Conservation (phyloP, 2,329 filamentous ascomycete species). For the Blumeriella jaapii region DNA sequence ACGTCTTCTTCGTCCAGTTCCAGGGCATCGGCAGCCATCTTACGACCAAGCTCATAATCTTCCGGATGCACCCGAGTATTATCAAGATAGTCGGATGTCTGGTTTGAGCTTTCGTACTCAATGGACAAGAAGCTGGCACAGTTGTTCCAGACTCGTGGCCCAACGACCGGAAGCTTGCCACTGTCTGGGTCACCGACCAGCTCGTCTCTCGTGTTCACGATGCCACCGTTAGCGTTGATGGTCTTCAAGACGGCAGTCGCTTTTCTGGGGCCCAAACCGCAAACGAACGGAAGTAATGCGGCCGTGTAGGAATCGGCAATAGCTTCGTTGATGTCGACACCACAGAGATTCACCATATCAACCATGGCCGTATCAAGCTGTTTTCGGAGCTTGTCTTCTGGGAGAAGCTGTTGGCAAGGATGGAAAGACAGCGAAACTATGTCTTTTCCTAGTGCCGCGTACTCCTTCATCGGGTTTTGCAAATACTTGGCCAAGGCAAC, state of each 20-base stretch:
- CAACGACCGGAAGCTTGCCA: slow-evolving; percentile 67
- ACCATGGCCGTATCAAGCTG: slow-evolving; percentile 94
- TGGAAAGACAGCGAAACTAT: slow-evolving; percentile 81
- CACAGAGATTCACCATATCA: slow-evolving; percentile 94
- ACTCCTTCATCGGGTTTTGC: slow-evolving; percentile 93
- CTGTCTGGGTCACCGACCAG: slow-evolving; percentile 80
- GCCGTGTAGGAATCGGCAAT: slow-evolving; percentile 71
- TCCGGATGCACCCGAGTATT: slow-evolving; percentile 96
- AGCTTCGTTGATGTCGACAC: slow-evolving; percentile 90
- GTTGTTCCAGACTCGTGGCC: slow-evolving; percentile 88
- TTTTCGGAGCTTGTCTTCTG: slow-evolving; percentile 75
- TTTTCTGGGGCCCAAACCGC: slow-evolving; percentile 85
- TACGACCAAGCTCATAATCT: slow-evolving; percentile 94
- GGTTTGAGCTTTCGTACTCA: slow-evolving; percentile 71
- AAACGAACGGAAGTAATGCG: slow-evolving; percentile 81
- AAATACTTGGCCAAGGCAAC: slow-evolving; percentile 82
- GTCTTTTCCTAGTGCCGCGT: slow-evolving; percentile 83
- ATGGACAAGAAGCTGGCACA: slow-evolving; percentile 93
- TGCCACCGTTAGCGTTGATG: slow-evolving; percentile 82
- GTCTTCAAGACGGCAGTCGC: slow-evolving; percentile 76
- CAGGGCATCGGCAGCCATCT: slow-evolving; percentile 95
- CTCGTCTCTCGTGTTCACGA: slow-evolving; percentile 73
- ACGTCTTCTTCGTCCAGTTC: slow-evolving; percentile 97
- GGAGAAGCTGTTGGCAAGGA: slow-evolving; percentile 76
- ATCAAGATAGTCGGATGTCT: slow-evolving; percentile 81